phyloP scores from a whole-genome alignment of 2,329 filamentous ascomycete species.

The Hansfordia pulvinata region DNA sequence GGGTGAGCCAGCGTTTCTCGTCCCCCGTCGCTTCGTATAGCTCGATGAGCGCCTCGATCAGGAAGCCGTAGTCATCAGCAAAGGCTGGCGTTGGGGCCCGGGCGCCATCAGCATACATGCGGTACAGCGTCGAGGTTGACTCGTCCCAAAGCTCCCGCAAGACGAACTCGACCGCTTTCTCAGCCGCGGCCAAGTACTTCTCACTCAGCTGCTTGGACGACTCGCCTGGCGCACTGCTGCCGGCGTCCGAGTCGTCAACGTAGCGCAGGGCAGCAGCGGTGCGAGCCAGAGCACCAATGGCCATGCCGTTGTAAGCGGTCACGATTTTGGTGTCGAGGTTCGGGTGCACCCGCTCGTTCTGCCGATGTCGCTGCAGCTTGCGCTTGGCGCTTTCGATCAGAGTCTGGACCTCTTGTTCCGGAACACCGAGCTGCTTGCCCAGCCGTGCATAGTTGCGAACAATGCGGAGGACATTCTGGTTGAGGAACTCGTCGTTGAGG shows the following conservation, averaged over 20 bases:
- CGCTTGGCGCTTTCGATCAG: slow-evolving; percentile 53
- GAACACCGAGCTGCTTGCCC: slow-evolving; percentile 60
- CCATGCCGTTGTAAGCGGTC: slow-evolving; percentile 77
- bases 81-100: slow-evolving; percentile 58
- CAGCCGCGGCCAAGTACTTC: slow-evolving; percentile 52
- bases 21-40: slow-evolving; percentile 77
- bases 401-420: slow-evolving; percentile 52
- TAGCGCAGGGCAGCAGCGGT: slow-evolving; percentile 54
- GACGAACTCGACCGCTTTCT: slow-evolving; percentile 59
- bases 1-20: slow-evolving; percentile 58
- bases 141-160: slow-evolving; percentile 59
- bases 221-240: too few relatives aligned
- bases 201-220: too few relatives aligned
- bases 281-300: slow-evolving; percentile 69
- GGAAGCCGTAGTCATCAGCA: slow-evolving; percentile 88
- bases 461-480: slow-evolving; percentile 77
- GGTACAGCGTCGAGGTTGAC: slow-evolving; percentile 47
- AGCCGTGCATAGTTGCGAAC: slow-evolving; percentile 54
- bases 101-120: slow-evolving; percentile 56
- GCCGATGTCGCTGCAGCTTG: slow-evolving; percentile 58
- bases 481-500: slow-evolving; percentile 85
- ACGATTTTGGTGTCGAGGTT: slow-evolving; percentile 81
- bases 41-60: slow-evolving; percentile 70
- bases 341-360: slow-evolving; percentile 62
- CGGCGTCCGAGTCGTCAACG: slow-evolving; percentile 37